Evolutionary conservation across 2,329 filamentous ascomycete species (phyloP).

Genomic region (Fusarium bactridioides): DNA sequence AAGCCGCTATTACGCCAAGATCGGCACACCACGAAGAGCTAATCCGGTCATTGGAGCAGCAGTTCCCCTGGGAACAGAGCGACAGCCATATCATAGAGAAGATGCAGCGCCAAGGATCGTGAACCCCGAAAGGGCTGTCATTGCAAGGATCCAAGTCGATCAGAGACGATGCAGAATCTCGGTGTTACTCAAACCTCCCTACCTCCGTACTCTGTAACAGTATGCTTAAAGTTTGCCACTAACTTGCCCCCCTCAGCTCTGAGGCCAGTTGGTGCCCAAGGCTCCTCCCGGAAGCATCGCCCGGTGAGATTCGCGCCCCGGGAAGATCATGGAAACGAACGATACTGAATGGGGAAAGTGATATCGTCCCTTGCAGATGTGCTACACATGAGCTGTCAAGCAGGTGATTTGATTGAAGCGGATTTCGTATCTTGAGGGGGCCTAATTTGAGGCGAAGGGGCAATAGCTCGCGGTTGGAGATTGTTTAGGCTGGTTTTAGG

Average conservation of each 20-base stretch:
- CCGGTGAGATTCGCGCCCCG: neutral
- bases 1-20: conserved; percentile 17
- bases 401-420: neutral
- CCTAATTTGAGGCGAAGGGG: neutral
- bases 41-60: conserved; percentile 23
- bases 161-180: neutral
- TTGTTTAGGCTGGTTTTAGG: neutral
- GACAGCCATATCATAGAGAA: conserved; percentile 11
- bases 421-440: neutral
- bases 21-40: conserved; percentile 10
- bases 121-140: neutral
- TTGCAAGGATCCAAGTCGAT: neutral
- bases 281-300: neutral
- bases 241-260: neutral
- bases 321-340: neutral
- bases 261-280: neutral
- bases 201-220: too few species aligned
- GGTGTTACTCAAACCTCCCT: too few species aligned
- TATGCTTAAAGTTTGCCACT: neutral
- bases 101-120: neutral
- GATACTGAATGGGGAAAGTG: neutral
- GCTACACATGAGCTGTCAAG: neutral
- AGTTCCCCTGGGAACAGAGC: conserved; percentile 27
- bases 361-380: neutral
- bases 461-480: neutral